Conservation (phyloP, 106 monocot species). For the Acorus gramineus region DNA sequence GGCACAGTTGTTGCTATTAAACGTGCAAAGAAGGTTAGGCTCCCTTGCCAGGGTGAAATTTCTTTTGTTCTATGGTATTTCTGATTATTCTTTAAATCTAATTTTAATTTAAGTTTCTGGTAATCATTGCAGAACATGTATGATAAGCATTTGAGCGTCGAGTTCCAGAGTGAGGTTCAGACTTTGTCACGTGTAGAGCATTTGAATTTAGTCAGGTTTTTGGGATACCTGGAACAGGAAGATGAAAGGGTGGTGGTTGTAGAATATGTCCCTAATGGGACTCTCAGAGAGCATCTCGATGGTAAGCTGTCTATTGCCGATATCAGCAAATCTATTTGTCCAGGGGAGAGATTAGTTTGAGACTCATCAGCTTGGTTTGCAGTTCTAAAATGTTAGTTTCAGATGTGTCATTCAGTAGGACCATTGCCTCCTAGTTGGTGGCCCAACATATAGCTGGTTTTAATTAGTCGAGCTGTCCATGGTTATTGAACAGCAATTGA, state of each 20-base stretch:
- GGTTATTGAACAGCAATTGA: too few relatives aligned
- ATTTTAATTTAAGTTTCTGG: neutral
- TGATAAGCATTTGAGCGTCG: conserved; percentile 21
- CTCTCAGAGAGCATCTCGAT: conserved; percentile 72
- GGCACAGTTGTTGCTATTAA: too few relatives aligned
- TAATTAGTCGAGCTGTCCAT: too few relatives aligned
- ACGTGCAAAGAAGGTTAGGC: too few relatives aligned
- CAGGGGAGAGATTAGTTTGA: neutral
- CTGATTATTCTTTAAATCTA: too few relatives aligned
- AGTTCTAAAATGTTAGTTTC: too few relatives aligned
- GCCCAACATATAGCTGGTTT: too few relatives aligned
- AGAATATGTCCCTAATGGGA: conserved; percentile 69
- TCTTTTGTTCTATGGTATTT: too few relatives aligned
- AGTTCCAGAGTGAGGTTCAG: conserved; percentile 56
- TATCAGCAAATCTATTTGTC: neutral
- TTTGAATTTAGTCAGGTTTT: conserved; percentile 53
- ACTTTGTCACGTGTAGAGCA: conserved; percentile 52
- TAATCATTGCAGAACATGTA: conserved; percentile 20
- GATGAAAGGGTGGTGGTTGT: conserved; percentile 56
- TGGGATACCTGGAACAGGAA: conserved; percentile 50
- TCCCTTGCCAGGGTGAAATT: too few relatives aligned
- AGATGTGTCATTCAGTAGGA: too few relatives aligned
- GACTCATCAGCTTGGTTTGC: too few relatives aligned
- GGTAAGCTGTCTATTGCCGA: conserved; percentile 17
- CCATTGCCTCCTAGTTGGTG: too few relatives aligned